These are phyloP conservation scores for Plasmodium gonderi DNA, from an alignment of 169 alveolate species.

Conservation along the genomic window DNA sequence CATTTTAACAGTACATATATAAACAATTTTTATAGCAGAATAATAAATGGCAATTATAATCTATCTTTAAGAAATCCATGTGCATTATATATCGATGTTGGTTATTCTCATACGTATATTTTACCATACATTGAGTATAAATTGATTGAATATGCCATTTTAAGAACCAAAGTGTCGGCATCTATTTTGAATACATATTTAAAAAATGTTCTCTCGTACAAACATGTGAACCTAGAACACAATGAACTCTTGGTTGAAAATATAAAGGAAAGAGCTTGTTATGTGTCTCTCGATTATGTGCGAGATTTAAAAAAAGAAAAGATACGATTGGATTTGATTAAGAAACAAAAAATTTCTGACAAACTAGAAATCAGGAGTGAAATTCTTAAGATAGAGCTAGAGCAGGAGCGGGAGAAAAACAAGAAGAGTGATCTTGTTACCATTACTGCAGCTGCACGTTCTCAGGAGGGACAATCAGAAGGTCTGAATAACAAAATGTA, in stretches of 20 bases:
- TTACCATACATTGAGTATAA: slow-evolving; percentile 86
- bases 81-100: slow-evolving; percentile 89
- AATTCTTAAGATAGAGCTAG: slow-evolving; percentile 8
- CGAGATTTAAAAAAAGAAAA: slow-evolving; percentile 37
- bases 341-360: slow-evolving; percentile 2
- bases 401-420: not conserved
- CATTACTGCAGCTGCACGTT: no score
- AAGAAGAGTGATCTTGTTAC: not conserved
- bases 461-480: no score
- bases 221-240: slow-evolving; percentile 86
- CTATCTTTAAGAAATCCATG: slow-evolving; percentile 78
- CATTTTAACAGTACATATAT: slow-evolving; percentile 46
- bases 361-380: slow-evolving; percentile 20
- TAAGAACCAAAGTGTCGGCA: slow-evolving; percentile 86
- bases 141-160: slow-evolving; percentile 86
- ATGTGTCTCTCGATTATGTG: slow-evolving; percentile 75
- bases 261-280: slow-evolving; percentile 79
- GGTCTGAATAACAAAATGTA: no score
- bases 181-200: slow-evolving; percentile 84
- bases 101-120: slow-evolving; percentile 85
- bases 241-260: slow-evolving; percentile 89
- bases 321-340: slow-evolving; percentile 13
- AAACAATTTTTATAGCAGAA: slow-evolving; percentile 21
- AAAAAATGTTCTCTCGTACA: slow-evolving; percentile 82
- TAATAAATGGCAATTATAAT: slow-evolving; percentile 51